Evolutionary conservation across 257 asterid genomes (phyloP), one percentile per base, ranked within the genome.

Genomic region (Nicotiana noctiflora): DNA sequence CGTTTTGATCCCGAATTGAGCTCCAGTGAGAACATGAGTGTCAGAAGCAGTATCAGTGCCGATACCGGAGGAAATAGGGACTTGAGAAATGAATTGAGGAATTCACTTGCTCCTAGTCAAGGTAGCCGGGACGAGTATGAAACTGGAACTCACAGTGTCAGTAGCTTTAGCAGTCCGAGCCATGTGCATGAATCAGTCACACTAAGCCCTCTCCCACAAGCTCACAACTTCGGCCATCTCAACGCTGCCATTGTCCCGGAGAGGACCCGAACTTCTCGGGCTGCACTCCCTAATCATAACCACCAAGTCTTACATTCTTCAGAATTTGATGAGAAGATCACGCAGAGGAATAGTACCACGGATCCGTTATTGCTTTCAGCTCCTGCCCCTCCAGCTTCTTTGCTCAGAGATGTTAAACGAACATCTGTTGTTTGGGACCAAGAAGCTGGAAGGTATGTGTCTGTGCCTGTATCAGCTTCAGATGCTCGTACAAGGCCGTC

Each of bases 391-490:
- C 65, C 92, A 10, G 80, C 90, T 56, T 84, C 97, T 64, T 83
- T 93, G 72, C 86, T 90, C 31, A 83, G 97, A 82, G 99, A 95
- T 32, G 87, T 93, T 37, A 93, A 91, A 81, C 89, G 98, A 82
- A 90, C 98, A n/a, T 96, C 98, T 19, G 98, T 96, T 17, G 97
- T 91, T 78, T 96, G 98, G 98, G 98, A 96, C 88, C 98, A 91
- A 86, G 97, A 94, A 90, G 98, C 98, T 21, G 99, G 99, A 46
- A 85, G 99, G 83, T 96, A 96, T 40, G 89, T 96, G 15, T 94
- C 99, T 2, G 89, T 94, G 15, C 97, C 97, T 1, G 84, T 87
- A 29, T 85, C 97, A 29, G 92, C 95, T 77, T 70, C 92, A 29
- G 98, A 91, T 13, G 88, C 89, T 11, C 94, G 92, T 32, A 90